A percentile compares a stretch with the other conserved stretches of the same genome.
Conservation (phyloP, 371 early-diverging fungal genomes). For the Blastocladiella emersonii region DNA sequence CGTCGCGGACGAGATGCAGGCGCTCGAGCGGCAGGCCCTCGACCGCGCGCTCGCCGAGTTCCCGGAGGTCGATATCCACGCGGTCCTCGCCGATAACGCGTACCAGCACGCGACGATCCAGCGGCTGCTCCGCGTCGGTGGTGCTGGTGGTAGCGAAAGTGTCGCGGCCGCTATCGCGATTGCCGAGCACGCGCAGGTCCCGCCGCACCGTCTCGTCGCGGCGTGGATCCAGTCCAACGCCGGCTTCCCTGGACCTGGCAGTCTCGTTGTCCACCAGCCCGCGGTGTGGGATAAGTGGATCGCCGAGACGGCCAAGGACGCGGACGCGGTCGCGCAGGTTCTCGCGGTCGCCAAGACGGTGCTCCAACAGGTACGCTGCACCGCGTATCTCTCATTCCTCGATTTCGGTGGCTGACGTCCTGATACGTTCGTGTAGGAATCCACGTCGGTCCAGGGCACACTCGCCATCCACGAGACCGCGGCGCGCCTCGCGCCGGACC, state of each 20-base stretch:
- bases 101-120: background rate
- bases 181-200: background rate
- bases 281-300: no score
- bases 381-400: no score
- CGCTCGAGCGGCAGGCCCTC: background rate
- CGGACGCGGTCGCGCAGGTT: no score
- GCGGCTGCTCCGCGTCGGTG: background rate
- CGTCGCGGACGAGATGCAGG: background rate
- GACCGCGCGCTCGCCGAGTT: background rate
- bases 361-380: no score
- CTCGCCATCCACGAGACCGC: background rate
- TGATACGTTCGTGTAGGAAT: no score
- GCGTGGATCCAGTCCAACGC: background rate
- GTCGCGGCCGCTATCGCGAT: background rate
- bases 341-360: no score
- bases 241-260: background rate
- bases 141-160: background rate
- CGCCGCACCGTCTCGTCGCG: background rate
- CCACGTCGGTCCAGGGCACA: background rate
- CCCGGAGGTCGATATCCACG: background rate
- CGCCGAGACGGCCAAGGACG: no score
- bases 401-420: no score
- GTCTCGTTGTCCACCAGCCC: no score
- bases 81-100: background rate
- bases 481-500: background rate